Percentiles rank a stretch among this genome's conserved stretches.
phyloP scores from a whole-genome alignment of 345 rosid genomes.

The Erucastrum elatum region DNA sequence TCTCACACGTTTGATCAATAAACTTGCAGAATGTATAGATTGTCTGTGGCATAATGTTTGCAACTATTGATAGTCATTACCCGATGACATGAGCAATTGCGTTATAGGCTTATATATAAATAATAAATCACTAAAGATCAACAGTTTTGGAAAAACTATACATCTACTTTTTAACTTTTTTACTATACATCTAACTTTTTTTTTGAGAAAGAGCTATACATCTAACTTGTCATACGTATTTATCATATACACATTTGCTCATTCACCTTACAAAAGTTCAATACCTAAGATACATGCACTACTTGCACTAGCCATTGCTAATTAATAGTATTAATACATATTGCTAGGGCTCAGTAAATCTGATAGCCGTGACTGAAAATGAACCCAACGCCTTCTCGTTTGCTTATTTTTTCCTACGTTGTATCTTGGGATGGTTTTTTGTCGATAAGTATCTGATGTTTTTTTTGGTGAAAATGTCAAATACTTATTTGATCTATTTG shows the following conservation, averaged over 20 bases:
- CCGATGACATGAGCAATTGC: not conserved
- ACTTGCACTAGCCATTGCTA: not conserved
- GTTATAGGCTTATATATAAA: not conserved
- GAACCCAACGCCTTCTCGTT: not conserved
- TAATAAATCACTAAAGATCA: no score
- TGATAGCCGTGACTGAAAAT: not conserved
- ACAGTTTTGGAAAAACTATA: no score
- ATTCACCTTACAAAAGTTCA: no score
- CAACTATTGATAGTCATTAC: not conserved
- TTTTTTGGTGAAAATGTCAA: no score
- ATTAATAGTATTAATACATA: no score
- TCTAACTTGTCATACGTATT: no score
- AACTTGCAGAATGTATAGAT: not conserved
- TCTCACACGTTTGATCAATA: slow-evolving; percentile 16
- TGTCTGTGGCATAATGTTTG: not conserved
- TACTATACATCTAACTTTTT: no score
- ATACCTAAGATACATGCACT: not conserved
- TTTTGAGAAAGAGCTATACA: no score
- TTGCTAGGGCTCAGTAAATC: not conserved
- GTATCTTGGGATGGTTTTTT: not conserved
- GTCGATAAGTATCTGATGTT: not conserved
- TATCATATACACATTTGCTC: no score
- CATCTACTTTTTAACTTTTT: no score
- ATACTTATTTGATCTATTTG: no score
- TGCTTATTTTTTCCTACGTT: not conserved